Conservation (phyloP, 2,329 filamentous ascomycete genomes). For the Penicillium hordei region DNA sequence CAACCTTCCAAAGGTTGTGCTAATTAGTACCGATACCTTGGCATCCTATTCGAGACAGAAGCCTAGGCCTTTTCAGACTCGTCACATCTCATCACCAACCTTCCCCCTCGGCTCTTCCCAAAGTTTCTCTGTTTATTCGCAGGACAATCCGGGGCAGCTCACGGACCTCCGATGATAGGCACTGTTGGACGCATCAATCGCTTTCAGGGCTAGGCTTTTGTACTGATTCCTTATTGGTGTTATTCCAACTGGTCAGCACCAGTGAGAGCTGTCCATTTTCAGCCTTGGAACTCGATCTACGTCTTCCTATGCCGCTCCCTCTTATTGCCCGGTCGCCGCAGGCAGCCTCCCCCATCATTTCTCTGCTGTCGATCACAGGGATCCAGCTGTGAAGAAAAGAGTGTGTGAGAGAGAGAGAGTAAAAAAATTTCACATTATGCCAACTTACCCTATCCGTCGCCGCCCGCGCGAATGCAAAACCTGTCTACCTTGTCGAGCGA, state of each 20-base stretch:
- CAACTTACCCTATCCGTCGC: conserved; percentile 38
- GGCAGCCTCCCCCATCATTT: conserved; percentile 12
- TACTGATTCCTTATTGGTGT: neutral
- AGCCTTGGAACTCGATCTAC: conserved; percentile 8
- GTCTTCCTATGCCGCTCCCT: conserved; percentile 19
- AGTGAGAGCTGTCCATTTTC: conserved; percentile 14
- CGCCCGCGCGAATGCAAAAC: conserved; percentile 46
- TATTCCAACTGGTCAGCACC: conserved; percentile 3
- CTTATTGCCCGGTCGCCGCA: conserved; percentile 15
- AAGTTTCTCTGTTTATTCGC: neutral
- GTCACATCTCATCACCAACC: neutral
- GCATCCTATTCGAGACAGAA: neutral
- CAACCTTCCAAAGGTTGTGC: neutral
- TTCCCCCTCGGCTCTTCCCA: neutral
- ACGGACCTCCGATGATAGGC: conserved; percentile 14
- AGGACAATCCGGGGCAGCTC: conserved; percentile 10
- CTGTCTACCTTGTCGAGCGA: conserved; percentile 50
- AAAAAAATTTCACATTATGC: conserved; percentile 22
- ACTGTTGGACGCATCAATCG: neutral
- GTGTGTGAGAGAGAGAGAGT: neutral
- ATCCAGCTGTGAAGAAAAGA: conserved; percentile 12
- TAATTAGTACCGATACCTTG: neutral
- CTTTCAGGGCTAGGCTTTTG: neutral
- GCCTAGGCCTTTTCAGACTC: neutral
- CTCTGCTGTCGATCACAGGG: conserved; percentile 17